Conservation (phyloP, 73 alveolate genomes). For the Symbiodinium natans region DNA sequence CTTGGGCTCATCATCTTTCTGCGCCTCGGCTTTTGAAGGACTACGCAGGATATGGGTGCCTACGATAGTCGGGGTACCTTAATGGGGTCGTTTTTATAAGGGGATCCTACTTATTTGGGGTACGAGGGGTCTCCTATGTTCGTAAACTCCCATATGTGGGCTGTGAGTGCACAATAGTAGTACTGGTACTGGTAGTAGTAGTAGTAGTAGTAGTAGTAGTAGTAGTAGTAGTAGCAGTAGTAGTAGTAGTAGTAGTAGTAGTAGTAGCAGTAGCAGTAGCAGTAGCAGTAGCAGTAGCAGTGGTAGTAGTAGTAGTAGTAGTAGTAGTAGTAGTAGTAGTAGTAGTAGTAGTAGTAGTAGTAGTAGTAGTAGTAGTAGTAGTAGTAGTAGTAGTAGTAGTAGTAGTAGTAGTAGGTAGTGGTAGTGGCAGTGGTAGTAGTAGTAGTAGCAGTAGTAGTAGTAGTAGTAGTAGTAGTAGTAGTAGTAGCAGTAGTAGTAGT, state of each 20-base stretch:
- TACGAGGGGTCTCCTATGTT: not conserved
- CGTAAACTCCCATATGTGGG: not conserved
- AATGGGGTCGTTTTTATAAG: too few species aligned
- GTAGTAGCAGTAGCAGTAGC: not conserved
- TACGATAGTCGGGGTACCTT: too few species aligned
- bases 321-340: not conserved
- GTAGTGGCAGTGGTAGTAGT: not conserved
- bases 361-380: not conserved
- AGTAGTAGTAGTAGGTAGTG: too few species aligned
- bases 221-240: too few species aligned
- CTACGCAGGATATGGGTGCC: not conserved
- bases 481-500: not conserved
- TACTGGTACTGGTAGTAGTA: too few species aligned
- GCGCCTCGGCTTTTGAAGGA: not conserved
- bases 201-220: too few species aligned
- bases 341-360: not conserved
- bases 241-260: not conserved
- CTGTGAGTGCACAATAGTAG: not conserved
- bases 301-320: not conserved
- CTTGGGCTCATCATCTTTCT: constrained; percentile 56
- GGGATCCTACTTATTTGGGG: too few species aligned
- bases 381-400: not conserved
- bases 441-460: not conserved
- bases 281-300: not conserved
- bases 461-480: not conserved